Evolutionary conservation across 495 filamentous ascomycete genomes (phyloP), one percentile per base, ranked within the genome.

Genomic region (Tuber brumale): DNA sequence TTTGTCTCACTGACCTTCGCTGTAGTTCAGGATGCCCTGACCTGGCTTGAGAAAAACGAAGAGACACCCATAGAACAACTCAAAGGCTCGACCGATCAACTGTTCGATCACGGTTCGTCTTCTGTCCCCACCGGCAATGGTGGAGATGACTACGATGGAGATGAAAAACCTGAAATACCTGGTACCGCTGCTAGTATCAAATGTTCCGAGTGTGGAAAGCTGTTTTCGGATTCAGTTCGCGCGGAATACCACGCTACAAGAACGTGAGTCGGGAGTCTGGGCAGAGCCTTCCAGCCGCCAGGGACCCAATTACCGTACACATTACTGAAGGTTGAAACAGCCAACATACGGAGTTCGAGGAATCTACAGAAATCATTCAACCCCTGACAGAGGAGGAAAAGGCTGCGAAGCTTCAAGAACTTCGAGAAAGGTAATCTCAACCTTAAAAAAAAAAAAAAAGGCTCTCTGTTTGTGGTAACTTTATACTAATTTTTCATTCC

Each of bases 321-420:
- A 66, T 66, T 35, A 66, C 57, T 66, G 57, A 66, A 6, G 27
- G 27, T 66, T 66, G 72, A 70, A 71, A 46, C 74, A 92, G 90
- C 7, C 90, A 92, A 70, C 95, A 99, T 84, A 87, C 88, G n/a
- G 91, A 97, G 81, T 99, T 99, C 83, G 89, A 92, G 21, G 93
- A 99, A 83, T 97, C 94, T 0, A 94, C 91, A 2, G 95, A 97
- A 78, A 93, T 95, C 81, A 89, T 98, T 74, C 90, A 92, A 2
- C 93, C 95, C 2, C 87, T 99, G 80, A 98, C 93, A 0, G 94
- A 94, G 76, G 94, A 97, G 79, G 91, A 99, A 85, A 97, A 94
- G 85, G 91, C 92, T 81, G 87, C 89, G 37, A 90, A 88, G 74
- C 88, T 99, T 21, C 87, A 89, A 72, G 93, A 95, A 76, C 87